A percentile compares a stretch with the other conserved stretches of the same genome.
phyloP scores from a whole-genome alignment of 495 filamentous ascomycete genomes.

The Lasiosphaeriaceae sp. region DNA sequence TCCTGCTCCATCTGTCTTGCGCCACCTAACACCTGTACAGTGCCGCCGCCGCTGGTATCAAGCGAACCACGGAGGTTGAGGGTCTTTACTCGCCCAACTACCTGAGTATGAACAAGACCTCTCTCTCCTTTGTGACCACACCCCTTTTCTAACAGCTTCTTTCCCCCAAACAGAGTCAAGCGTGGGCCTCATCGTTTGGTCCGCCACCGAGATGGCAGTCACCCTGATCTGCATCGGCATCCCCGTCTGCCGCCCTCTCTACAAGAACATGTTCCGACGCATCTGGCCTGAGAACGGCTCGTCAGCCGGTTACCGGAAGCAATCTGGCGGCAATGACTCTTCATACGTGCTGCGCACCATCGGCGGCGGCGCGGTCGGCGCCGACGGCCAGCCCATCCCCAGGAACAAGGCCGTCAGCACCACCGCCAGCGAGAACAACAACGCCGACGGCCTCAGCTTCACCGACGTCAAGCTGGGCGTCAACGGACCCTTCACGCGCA shows the following conservation, averaged over 20 bases:
- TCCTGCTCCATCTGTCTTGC: neutral
- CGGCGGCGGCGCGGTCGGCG: constrained; percentile 1
- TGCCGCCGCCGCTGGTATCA: constrained; percentile 22
- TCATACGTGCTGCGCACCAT: constrained; percentile 7
- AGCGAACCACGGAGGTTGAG: constrained; percentile 16
- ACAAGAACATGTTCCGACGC: constrained; percentile 6
- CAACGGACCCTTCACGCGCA: constrained; percentile 6
- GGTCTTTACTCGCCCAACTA: constrained; percentile 21
- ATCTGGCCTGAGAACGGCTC: neutral
- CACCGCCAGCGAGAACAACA: neutral
- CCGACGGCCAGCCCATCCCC: neutral
- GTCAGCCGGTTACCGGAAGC: constrained; percentile 6
- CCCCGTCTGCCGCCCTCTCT: constrained; percentile 18
- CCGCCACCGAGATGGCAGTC: constrained; percentile 19
- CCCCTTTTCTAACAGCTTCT: neutral
- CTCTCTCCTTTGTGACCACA: neutral
- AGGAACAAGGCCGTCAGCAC: neutral
- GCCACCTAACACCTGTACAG: neutral
- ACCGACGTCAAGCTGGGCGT: constrained; percentile 7
- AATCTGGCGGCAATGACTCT: neutral
- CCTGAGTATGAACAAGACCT: constrained; percentile 2
- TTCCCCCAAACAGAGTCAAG: constrained; percentile 16
- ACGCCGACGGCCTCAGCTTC: neutral
- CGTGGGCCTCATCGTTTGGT: constrained; percentile 25
- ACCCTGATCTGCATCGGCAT: constrained; percentile 29